Conservation (phyloP, 352 stramenopile genomes). For the Phytophthora podocarpi region DNA sequence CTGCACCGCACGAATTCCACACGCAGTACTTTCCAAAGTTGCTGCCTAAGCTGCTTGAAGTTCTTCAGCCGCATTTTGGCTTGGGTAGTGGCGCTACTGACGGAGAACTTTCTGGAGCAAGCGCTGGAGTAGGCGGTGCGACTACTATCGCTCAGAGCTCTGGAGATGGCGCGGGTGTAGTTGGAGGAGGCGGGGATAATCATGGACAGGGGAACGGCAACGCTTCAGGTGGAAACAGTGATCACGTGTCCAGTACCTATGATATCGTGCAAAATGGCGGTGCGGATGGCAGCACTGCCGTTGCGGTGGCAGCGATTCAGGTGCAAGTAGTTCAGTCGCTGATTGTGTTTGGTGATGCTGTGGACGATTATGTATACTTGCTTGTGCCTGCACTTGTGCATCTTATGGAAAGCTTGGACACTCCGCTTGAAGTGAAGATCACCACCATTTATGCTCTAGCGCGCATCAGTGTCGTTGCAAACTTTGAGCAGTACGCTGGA, state of each 20-base stretch:
- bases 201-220: conserved; percentile 11
- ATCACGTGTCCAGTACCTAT: conserved; percentile 33
- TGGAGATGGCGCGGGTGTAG: conserved; percentile 17
- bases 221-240: conserved; percentile 17
- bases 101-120: conserved; percentile 29
- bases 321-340: conserved; percentile 89
- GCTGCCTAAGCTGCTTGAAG: conserved; percentile 87
- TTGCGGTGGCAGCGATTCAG: conserved; percentile 53
- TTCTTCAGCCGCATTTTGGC: conserved; percentile 83
- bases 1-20: conserved; percentile 79
- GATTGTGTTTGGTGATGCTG: conserved; percentile 90
- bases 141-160: conserved; percentile 5
- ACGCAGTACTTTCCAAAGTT: conserved; percentile 88
- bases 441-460: conserved; percentile 74
- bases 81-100: conserved; percentile 64
- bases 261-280: conserved; percentile 36
- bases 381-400: conserved; percentile 93
- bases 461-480: conserved; percentile 65
- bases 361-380: conserved; percentile 95
- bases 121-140: conserved; percentile 26
- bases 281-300: conserved; percentile 16
- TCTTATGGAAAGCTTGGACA: conserved; percentile 92
- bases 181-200: conserved; percentile 23
- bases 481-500: conserved; percentile 83
- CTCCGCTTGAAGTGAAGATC: conserved; percentile 77